Evolutionary conservation across 768 basidiomycete species (phyloP).

Genomic region (Pleurotus tuoliensis): DNA sequence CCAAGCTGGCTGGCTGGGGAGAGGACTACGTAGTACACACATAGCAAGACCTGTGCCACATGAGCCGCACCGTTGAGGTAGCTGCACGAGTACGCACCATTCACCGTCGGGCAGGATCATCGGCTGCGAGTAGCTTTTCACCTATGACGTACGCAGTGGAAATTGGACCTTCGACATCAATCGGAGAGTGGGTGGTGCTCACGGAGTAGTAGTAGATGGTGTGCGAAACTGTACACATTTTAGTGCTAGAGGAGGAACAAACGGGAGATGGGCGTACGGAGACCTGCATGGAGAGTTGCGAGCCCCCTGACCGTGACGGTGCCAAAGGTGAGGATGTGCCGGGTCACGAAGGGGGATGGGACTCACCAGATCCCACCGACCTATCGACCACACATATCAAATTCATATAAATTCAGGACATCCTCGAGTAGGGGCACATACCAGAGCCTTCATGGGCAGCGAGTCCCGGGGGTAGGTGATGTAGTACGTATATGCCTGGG

Average conservation of each 20-base stretch:
- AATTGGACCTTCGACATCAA: too few relatives aligned
- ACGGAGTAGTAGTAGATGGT: conserved; percentile 1
- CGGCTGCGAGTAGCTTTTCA: neutral
- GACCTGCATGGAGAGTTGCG: neutral
- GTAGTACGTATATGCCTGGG: neutral
- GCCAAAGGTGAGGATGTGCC: too few relatives aligned
- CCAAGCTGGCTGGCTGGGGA: neutral
- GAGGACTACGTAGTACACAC: neutral
- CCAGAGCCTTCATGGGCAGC: neutral
- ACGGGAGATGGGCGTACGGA: neutral
- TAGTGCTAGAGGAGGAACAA: too few relatives aligned
- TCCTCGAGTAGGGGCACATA: neutral
- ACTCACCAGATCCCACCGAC: neutral
- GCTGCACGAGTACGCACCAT: neutral
- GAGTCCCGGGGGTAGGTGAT: neutral
- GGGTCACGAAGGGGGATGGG: neutral
- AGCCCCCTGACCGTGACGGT: neutral
- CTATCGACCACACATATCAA: neutral
- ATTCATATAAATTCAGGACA: too few relatives aligned
- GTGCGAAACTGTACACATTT: neutral
- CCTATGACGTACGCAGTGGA: too few relatives aligned
- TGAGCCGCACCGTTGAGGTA: neutral
- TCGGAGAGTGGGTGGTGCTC: neutral
- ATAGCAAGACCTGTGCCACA: neutral
- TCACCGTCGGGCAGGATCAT: neutral